Base-by-base conservation (phyloP, 345 rosid species). In the Citrus glauca region DNA sequence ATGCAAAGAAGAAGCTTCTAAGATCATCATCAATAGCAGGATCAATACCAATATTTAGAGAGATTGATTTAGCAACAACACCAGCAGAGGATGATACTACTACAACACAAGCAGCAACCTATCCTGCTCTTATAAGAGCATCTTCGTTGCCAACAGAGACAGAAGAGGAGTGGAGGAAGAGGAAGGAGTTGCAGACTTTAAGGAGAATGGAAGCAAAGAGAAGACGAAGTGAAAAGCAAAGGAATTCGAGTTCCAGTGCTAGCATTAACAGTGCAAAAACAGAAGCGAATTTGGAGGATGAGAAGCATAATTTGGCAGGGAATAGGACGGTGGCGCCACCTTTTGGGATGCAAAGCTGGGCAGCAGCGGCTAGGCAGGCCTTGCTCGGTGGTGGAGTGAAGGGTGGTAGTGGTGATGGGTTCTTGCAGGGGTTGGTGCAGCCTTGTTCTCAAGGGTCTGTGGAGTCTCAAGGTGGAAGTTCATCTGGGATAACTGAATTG, bases 161-260 rank as follows among this genome's bases (percentile, higher is more conserved):
- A 9, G 98, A 92, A 74, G 99, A 92, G 71, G 98, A 90, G 74
- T 91, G 94, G 98, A 88, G 90, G 91, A 94, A 91, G 89, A 89
- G 98, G 69, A 92, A 91, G 87, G 94, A 90, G 81, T 79, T 91
- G 89, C 98, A 92, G 88, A 87, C 87, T 28, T 63, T 89, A 62
- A 86, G 97, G 84, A 89, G 98, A 71, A 87, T 92, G 98, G 97
- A 87, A 71, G 98, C 97, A 56, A 94, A 94, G 84, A 87, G 92
- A 78, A 87, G 97, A 80, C 84, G 97, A 77, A 88, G 84, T 40
- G 97, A 93, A 82, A 94, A 93, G 93, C 98, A 90, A 84, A 91
- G 81, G 84, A 92, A 80, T 80, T 83, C 77, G 69, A 83, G 67
- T 73, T 35, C 66, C 3, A 81, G 38, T 67, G 40, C 42, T 32